phyloP scores from a whole-genome alignment of 306 rosid species.

The Malus fusca region DNA sequence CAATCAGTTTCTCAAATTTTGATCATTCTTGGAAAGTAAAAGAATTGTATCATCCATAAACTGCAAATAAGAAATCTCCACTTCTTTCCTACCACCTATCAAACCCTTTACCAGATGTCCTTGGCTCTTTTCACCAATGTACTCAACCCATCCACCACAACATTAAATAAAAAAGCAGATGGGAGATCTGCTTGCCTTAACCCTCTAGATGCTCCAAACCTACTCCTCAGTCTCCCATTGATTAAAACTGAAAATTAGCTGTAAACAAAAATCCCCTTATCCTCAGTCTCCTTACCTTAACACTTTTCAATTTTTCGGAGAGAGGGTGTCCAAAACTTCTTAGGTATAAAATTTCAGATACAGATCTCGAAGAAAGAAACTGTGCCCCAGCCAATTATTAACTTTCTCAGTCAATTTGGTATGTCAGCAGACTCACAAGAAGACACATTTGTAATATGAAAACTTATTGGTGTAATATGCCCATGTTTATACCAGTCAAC shows the following conservation, averaged over 20 bases:
- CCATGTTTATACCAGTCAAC: neutral
- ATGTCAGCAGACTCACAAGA: neutral
- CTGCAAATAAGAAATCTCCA: neutral
- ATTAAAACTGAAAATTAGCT: too few species aligned
- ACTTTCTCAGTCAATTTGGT: neutral
- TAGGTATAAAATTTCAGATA: too few species aligned
- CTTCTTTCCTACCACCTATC: neutral
- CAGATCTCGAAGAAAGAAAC: neutral
- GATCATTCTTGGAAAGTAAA: neutral
- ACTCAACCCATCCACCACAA: constrained; percentile 6
- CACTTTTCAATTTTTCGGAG: too few species aligned
- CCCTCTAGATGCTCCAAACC: neutral
- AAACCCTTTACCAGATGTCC: neutral
- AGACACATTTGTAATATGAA: neutral
- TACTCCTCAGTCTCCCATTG: neutral
- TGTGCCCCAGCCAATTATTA: neutral
- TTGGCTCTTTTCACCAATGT: neutral
- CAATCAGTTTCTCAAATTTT: too few species aligned
- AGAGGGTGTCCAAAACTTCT: too few species aligned
- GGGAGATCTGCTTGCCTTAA: neutral
- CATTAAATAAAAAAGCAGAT: neutral
- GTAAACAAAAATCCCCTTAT: too few species aligned
- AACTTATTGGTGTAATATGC: neutral
- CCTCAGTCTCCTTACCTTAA: too few species aligned
- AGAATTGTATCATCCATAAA: neutral